Evolutionary conservation across 495 filamentous ascomycete species (phyloP).

Genomic region (Penicilliopsis zonata): DNA sequence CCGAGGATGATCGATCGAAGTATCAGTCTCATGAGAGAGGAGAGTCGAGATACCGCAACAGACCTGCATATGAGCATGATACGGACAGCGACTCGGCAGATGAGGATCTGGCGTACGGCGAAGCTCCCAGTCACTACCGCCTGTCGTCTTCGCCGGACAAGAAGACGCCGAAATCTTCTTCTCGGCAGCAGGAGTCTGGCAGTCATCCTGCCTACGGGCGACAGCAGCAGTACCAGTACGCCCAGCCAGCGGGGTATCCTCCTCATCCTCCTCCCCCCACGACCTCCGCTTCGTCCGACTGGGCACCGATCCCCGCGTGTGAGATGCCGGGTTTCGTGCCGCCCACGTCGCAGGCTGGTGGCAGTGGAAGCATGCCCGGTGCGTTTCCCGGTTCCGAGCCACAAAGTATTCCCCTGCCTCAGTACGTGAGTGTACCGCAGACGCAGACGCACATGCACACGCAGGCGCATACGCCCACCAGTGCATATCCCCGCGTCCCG

Average conservation of each 20-base stretch:
- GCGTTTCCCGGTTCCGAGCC: conserved; percentile 21
- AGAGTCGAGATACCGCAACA: conserved; percentile 14
- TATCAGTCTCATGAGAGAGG: conserved; percentile 16
- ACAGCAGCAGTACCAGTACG: conserved; percentile 38
- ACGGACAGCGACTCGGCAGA: conserved; percentile 30
- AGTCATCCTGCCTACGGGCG: conserved; percentile 36
- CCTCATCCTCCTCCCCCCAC: conserved; percentile 8
- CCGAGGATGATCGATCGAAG: conserved; percentile 9
- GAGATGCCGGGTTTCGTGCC: conserved; percentile 31
- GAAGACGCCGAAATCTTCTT: not conserved
- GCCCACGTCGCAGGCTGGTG: conserved; percentile 18
- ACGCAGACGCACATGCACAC: conserved; percentile 9
- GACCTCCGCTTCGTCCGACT: conserved; percentile 12
- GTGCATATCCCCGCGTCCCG: conserved; percentile 5
- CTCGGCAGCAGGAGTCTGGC: conserved; percentile 8
- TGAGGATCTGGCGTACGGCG: conserved; percentile 28
- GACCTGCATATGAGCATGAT: conserved; percentile 14
- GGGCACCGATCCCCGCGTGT: conserved; percentile 28
- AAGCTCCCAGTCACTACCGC: conserved; percentile 7
- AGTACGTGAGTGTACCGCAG: not conserved
- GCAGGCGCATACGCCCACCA: conserved; percentile 2
- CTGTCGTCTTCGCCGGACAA: not conserved
- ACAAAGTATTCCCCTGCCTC: conserved; percentile 3
- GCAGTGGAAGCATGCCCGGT: conserved; percentile 22
- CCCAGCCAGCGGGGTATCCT: conserved; percentile 21